Evolutionary conservation across 202 grass and related monocot species (phyloP).

Genomic region (Panicum virgatum): DNA sequence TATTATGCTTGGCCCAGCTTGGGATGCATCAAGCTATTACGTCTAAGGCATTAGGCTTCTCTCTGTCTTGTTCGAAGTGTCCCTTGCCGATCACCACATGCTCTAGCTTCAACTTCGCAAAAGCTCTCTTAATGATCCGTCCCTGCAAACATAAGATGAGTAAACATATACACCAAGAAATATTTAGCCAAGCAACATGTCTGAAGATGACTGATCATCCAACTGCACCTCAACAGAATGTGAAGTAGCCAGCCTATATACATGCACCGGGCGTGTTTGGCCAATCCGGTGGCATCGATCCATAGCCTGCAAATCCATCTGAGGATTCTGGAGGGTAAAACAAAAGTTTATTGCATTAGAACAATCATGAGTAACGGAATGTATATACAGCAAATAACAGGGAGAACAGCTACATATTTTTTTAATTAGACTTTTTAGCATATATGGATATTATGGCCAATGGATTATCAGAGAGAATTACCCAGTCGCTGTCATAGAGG

Average conservation of each 20-base stretch:
- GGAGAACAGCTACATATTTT: background rate
- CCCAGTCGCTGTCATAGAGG: constrained; percentile 97
- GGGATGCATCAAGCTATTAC: constrained; percentile 20
- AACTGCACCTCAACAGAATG: constrained; percentile 78
- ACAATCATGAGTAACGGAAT: background rate
- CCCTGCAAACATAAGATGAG: constrained; percentile 55
- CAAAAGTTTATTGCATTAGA: background rate
- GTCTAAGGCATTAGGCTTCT: constrained; percentile 70
- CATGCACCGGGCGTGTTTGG: constrained; percentile 88
- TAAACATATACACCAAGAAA: background rate
- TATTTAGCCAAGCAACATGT: background rate
- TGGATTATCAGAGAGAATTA: constrained; percentile 32
- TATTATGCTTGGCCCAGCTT: background rate
- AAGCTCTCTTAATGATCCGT: constrained; percentile 87
- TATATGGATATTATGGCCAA: background rate
- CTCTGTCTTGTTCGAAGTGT: constrained; percentile 78
- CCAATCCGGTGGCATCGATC: constrained; percentile 96
- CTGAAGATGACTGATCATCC: constrained; percentile 4
- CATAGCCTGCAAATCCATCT: constrained; percentile 99
- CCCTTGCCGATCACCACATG: constrained; percentile 96
- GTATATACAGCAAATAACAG: background rate
- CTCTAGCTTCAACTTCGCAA: constrained; percentile 85
- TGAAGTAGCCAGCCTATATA: constrained; percentile 87
- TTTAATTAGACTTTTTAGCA: background rate
- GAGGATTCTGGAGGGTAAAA: constrained; percentile 71